Conservation (phyloP, 2,329 filamentous ascomycete species). For the Cladosporium sphaerospermum region DNA sequence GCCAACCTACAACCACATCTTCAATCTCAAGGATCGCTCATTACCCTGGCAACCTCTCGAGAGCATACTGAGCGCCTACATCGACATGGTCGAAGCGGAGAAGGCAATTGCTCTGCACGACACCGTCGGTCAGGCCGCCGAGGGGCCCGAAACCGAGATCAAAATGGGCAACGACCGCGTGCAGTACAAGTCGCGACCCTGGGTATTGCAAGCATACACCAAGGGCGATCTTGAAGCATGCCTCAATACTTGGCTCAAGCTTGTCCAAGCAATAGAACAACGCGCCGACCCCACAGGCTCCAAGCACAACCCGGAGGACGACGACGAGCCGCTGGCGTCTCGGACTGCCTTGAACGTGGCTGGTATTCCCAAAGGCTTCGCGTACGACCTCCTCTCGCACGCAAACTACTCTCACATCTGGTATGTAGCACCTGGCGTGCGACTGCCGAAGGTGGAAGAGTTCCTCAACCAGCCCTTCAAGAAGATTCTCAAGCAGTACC, state of each 20-base stretch:
- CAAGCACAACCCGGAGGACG: conserved; percentile 21
- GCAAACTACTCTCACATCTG: conserved; percentile 26
- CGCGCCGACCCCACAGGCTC: conserved; percentile 17
- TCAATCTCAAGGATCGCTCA: conserved; percentile 24
- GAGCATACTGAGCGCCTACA: conserved; percentile 27
- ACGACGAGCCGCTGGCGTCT: conserved; percentile 24
- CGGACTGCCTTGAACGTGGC: conserved; percentile 26
- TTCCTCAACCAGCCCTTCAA: conserved; percentile 31
- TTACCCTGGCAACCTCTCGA: conserved; percentile 32
- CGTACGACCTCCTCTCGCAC: conserved; percentile 27
- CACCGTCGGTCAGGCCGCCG: conserved; percentile 11
- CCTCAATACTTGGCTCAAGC: conserved; percentile 24
- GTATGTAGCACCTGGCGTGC: conserved; percentile 29
- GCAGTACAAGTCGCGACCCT: conserved; percentile 23
- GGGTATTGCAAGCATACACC: conserved; percentile 30
- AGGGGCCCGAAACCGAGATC: conserved; percentile 15
- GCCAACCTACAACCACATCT: conserved; percentile 30
- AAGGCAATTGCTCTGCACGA: conserved; percentile 29
- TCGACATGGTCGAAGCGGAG: conserved; percentile 31
- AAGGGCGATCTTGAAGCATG: conserved; percentile 24
- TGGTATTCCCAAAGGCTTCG: conserved; percentile 26
- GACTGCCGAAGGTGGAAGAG: conserved; percentile 29
- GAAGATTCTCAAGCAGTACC: conserved; percentile 22
- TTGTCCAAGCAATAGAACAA: conserved; percentile 26
- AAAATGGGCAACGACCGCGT: conserved; percentile 14